Base-by-base conservation (phyloP, 441 rosid genomes). In the Daphne laureola region DNA sequence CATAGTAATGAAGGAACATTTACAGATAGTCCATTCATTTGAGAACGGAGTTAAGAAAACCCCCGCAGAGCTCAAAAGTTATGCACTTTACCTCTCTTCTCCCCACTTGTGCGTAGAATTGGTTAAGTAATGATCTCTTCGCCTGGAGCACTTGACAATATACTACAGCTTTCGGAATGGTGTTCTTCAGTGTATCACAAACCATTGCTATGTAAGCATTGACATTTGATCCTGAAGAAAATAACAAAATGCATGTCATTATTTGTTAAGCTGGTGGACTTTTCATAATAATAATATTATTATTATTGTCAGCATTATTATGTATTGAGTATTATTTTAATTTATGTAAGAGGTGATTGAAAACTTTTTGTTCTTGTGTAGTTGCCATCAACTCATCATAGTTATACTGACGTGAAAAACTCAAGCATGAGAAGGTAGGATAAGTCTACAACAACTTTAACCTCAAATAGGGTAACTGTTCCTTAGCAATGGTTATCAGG, bases 91-190 rank as follows among this genome's bases (percentile, higher is more conserved):
- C 99, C 99, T 93, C 96, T 55, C 86, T 79, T 71, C 84, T 85
- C 44, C 99, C 99, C 7, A 93, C 70, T 74, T 90, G 97, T 53
- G 82, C 73, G 45, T 93, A 93, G 75, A 93, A 93, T 64, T 71
- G 62, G 78, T 82, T 87, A 49, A 93, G 87, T 61, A 93, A 79
- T 50, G 85, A 80, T 79, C 90, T 81, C 83, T 85, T 93, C 44
- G 99, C 97, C 68, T 86, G 81, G 62, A 91, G 78, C 35, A 93
- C 97, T 82, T 93, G 99, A 64, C 99, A 93, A 72, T 85, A 78
- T 31, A 93, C 99, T 51, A 87, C 95, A n/a, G 97, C 99, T 70
- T 93, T 93, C 17, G 98, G 98, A 57, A 93, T 82, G 14, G 98
- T 78, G 68, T 81, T 84, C 73, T 70, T 80, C 67, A 90, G 57